Conservation (phyloP, 257 asterid genomes). For the Eucommia ulmoides region DNA sequence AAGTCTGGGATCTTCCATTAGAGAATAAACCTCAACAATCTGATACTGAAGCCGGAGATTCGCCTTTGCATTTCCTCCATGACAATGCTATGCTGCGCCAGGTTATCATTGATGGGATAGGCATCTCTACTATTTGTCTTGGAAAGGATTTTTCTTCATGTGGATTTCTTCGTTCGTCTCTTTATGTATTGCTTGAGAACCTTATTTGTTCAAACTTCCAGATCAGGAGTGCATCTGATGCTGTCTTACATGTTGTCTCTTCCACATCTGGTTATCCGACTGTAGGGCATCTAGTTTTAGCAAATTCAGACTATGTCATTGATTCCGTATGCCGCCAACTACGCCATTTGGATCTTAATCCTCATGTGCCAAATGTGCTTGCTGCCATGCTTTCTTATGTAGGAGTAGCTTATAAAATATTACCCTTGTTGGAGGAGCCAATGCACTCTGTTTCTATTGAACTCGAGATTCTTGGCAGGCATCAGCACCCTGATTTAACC, state of each 20-base stretch:
- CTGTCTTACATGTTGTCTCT: constrained; percentile 57
- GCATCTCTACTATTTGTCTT: constrained; percentile 61
- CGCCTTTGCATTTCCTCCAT: constrained; percentile 47
- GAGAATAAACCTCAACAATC: constrained; percentile 34
- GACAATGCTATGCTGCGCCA: constrained; percentile 88
- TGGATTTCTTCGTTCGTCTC: constrained; percentile 93
- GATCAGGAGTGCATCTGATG: constrained; percentile 69
- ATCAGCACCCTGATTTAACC: constrained; percentile 78
- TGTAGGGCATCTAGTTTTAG: constrained; percentile 84
- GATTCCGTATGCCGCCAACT: constrained; percentile 89
- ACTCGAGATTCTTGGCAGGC: constrained; percentile 95
- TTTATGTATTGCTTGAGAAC: constrained; percentile 81
- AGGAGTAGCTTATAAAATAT: constrained; percentile 75
- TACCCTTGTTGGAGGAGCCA: constrained; percentile 98
- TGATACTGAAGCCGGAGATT: constrained; percentile 34
- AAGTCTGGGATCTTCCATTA: constrained; percentile 87
- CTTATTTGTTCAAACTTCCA: constrained; percentile 76
- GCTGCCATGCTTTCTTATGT: constrained; percentile 84
- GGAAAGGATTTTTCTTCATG: constrained; percentile 60
- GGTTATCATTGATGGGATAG: constrained; percentile 85
- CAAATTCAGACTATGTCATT: constrained; percentile 80
- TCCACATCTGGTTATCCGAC: constrained; percentile 55
- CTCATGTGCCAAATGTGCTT: constrained; percentile 85
- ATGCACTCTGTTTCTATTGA: constrained; percentile 81
- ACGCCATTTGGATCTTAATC: constrained; percentile 86